Conservation (phyloP, 2,329 filamentous ascomycete genomes). For the Orbilia ellipsospora region DNA sequence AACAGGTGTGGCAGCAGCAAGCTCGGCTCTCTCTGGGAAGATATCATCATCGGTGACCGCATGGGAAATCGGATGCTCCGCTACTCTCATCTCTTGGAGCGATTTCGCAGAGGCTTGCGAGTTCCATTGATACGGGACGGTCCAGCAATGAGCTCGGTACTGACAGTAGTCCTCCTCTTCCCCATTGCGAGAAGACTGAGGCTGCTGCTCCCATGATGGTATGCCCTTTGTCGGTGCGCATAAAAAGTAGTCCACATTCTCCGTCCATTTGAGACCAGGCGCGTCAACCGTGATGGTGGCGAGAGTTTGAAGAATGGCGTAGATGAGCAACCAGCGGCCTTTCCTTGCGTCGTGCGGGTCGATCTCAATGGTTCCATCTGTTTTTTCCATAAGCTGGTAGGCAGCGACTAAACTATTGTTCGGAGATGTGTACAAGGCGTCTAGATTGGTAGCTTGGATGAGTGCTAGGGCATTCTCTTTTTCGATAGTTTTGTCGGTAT, state of each 20-base stretch:
- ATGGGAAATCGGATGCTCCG: slow-evolving; percentile 29
- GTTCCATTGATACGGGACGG: slow-evolving; percentile 63
- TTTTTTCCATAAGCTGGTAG: slow-evolving; percentile 70
- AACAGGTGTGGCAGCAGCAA: slow-evolving; percentile 32
- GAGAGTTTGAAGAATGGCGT: slow-evolving; percentile 71
- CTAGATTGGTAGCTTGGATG: slow-evolving; percentile 71
- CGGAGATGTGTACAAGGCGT: slow-evolving; percentile 68
- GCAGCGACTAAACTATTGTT: slow-evolving; percentile 69
- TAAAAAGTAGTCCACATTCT: slow-evolving; percentile 70
- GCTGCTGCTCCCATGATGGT: slow-evolving; percentile 67
- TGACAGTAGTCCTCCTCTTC: slow-evolving; percentile 51
- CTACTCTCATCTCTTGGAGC: slow-evolving; percentile 26
- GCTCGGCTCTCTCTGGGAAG: slow-evolving; percentile 43
- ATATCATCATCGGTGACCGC: slow-evolving; percentile 40
- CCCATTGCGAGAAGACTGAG: slow-evolving; percentile 36
- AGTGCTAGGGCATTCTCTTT: slow-evolving; percentile 70
- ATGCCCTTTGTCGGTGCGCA: slow-evolving; percentile 68
- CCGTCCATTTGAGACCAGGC: slow-evolving; percentile 67
- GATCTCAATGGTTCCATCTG: slow-evolving; percentile 66
- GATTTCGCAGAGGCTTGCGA: slow-evolving; percentile 48
- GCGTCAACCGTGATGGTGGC: slow-evolving; percentile 71
- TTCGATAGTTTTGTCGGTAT: slow-evolving; percentile 60
- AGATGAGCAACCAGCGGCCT: slow-evolving; percentile 72
- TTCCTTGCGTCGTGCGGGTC: slow-evolving; percentile 70
- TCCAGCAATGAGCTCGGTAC: slow-evolving; percentile 66